Evolutionary conservation across 2,329 filamentous ascomycete species (phyloP).

Genomic region (Colletotrichum musae): DNA sequence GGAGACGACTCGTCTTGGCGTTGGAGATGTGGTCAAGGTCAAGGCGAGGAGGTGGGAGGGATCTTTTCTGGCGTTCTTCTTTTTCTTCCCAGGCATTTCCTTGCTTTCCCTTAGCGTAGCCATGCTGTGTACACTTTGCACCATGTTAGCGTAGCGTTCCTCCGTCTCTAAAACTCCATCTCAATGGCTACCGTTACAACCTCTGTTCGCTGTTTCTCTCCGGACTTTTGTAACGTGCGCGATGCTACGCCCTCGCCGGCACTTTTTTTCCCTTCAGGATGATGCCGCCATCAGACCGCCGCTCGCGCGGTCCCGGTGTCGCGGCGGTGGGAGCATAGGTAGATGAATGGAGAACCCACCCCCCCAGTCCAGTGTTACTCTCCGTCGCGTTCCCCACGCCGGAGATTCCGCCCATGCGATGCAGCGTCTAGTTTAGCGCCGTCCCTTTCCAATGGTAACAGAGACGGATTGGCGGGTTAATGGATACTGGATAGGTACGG

Average conservation of each 20-base stretch:
- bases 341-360: background rate
- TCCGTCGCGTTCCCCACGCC: slow-evolving; percentile 19
- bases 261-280: slow-evolving; percentile 12
- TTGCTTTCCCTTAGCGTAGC: background rate
- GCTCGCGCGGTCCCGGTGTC: slow-evolving; percentile 12
- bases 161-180: background rate
- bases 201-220: background rate
- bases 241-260: slow-evolving; percentile 17
- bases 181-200: background rate
- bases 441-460: background rate
- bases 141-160: no score
- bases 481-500: no score
- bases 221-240: slow-evolving; percentile 17
- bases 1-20: background rate
- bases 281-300: background rate
- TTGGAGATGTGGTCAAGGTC: background rate
- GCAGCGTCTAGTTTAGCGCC: slow-evolving; percentile 17
- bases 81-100: slow-evolving; percentile 11
- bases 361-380: slow-evolving; percentile 13
- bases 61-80: background rate
- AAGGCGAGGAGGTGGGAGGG: background rate
- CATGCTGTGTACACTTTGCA: no score
- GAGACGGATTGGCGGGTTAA: no score
- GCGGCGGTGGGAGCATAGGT: slow-evolving; percentile 21
- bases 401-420: slow-evolving; percentile 24